A percentile compares a stretch with the other conserved stretches of the same genome.
Conservation (phyloP, 345 rosid species). For the Anastatica hierochuntica region DNA sequence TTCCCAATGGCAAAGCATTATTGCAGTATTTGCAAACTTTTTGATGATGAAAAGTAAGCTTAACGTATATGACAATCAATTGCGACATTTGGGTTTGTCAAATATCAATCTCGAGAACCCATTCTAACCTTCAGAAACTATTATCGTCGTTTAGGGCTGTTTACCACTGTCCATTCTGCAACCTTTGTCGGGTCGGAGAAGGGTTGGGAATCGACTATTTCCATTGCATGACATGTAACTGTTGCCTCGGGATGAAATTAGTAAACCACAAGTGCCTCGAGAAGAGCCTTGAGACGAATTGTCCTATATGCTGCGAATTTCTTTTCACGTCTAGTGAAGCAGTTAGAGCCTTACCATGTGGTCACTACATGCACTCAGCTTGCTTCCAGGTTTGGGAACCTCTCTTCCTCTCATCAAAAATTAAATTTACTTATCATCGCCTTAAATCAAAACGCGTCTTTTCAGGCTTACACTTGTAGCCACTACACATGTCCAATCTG, state of each 20-base stretch:
- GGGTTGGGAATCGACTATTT: constrained; percentile 85
- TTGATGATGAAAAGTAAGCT: constrained; percentile 78
- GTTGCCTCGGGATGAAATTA: constrained; percentile 66
- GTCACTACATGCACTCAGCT: constrained; percentile 88
- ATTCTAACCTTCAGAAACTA: constrained; percentile 10
- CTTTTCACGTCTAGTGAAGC: constrained; percentile 73
- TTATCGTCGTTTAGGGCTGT: constrained; percentile 42
- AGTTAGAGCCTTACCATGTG: constrained; percentile 85
- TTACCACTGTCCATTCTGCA: constrained; percentile 90
- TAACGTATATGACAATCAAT: neutral
- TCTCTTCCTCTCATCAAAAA: neutral
- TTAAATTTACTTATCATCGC: neutral
- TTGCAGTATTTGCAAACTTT: constrained; percentile 86
- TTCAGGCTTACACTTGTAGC: constrained; percentile 88
- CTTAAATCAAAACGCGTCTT: neutral
- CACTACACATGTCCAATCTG: constrained; percentile 89
- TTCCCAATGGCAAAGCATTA: constrained; percentile 76
- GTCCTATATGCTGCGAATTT: constrained; percentile 88
- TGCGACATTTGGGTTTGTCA: too few species aligned
- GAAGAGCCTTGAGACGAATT: constrained; percentile 77
- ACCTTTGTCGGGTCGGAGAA: constrained; percentile 80
- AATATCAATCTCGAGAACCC: constrained; percentile 4
- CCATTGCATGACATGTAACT: constrained; percentile 96
- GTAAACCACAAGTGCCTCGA: constrained; percentile 82
- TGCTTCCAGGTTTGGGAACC: constrained; percentile 69